These are phyloP conservation scores for Didymella glomerata DNA, from an alignment of 2,329 filamentous ascomycete genomes.

Conservation along the genomic window DNA sequence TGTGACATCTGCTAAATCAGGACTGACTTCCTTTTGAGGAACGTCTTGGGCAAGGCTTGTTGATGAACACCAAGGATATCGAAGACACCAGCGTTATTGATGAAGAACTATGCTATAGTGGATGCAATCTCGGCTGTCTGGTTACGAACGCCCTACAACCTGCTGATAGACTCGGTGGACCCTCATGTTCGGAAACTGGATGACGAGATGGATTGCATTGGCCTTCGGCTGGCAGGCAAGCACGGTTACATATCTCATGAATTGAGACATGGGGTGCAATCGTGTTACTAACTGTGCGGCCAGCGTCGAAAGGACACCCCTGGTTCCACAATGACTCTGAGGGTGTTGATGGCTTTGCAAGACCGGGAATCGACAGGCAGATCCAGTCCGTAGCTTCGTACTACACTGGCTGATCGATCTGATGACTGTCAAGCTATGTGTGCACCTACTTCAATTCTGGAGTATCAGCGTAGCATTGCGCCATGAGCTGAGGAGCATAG, in stretches of 20 bases:
- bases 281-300: too few relatives aligned
- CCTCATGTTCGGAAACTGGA: too few relatives aligned
- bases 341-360: too few relatives aligned
- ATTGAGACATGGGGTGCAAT: too few relatives aligned
- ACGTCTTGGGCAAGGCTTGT: not conserved
- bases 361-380: too few relatives aligned
- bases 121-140: not conserved
- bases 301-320: too few relatives aligned
- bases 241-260: too few relatives aligned
- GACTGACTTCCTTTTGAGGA: not conserved
- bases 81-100: not conserved
- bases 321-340: not conserved
- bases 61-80: not conserved
- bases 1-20: not conserved
- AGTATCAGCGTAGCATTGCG: conserved; percentile 52
- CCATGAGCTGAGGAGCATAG: conserved; percentile 51
- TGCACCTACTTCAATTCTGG: conserved; percentile 31
- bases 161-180: not conserved
- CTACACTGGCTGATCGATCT: not conserved
- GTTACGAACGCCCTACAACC: not conserved
- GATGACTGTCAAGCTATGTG: too few relatives aligned
- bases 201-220: too few relatives aligned
- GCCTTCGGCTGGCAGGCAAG: too few relatives aligned
- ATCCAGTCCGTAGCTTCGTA: too few relatives aligned
- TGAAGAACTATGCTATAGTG: not conserved